phyloP scores from a whole-genome alignment of 768 basidiomycete species.

The Vishniacozyma victoriae region DNA sequence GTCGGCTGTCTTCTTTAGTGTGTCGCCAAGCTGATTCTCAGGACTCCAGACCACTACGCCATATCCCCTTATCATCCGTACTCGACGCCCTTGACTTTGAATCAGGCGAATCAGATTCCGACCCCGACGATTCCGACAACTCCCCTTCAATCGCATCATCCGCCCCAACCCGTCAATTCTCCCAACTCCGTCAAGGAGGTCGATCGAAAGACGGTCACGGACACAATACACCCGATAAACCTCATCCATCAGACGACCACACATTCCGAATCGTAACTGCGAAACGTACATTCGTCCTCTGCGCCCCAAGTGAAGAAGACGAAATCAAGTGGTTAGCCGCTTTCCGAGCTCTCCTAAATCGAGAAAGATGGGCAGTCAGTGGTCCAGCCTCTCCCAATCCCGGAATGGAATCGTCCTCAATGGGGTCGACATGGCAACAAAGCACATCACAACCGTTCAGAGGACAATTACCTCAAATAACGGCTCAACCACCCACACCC shows the following conservation, averaged over 20 bases:
- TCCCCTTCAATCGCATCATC: not conserved
- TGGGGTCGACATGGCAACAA: not conserved
- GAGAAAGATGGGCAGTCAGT: conserved; percentile 47
- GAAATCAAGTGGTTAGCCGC: conserved; percentile 98
- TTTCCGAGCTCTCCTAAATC: conserved; percentile 72
- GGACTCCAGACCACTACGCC: conserved; percentile 84
- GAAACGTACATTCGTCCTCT: conserved; percentile 77
- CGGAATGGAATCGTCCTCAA: not conserved
- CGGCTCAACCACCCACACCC: conserved; percentile 17
- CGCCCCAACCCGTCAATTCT: not conserved
- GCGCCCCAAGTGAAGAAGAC: conserved; percentile 93
- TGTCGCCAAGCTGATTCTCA: conserved; percentile 43
- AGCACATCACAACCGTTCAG: not conserved
- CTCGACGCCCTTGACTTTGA: conserved; percentile 89
- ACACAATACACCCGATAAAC: not conserved
- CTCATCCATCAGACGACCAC: conserved; percentile 50
- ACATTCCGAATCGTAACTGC: conserved; percentile 97
- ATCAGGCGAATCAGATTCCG: conserved; percentile 58
- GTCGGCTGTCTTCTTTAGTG: not conserved
- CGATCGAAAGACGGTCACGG: not conserved
- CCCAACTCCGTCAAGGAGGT: not conserved
- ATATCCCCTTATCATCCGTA: conserved; percentile 76
- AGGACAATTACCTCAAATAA: conserved; percentile 12
- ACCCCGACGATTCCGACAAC: conserved; percentile 41
- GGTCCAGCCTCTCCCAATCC: not conserved